These are phyloP conservation scores for Saururus chinensis DNA, from an alignment of 164 flowering plant species.

Conservation along the genomic window DNA sequence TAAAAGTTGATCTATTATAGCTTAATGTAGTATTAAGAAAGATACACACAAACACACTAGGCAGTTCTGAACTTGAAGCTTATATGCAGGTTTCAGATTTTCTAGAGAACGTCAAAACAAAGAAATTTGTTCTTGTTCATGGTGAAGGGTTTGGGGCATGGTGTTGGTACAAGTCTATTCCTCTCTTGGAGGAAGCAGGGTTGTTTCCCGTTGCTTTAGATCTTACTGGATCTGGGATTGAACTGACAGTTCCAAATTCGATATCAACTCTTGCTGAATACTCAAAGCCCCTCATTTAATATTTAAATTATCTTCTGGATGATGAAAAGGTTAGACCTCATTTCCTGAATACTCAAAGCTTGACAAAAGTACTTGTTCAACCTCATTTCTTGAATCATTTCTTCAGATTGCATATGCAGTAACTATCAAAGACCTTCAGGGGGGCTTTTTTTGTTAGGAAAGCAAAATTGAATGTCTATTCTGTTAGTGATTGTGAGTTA, in stretches of 20 bases:
- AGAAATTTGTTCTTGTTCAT: conserved; percentile 70
- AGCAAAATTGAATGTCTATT: too few relatives aligned
- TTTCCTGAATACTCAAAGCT: conserved; percentile 2
- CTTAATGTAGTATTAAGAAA: too few relatives aligned
- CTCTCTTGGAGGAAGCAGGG: conserved; percentile 81
- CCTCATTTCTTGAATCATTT: conserved; percentile 3
- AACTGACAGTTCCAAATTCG: conserved; percentile 43
- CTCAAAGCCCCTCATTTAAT: conserved; percentile 69
- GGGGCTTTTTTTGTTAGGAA: too few relatives aligned
- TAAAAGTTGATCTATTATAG: too few relatives aligned
- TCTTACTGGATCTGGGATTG: conserved; percentile 84
- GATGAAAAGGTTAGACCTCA: conserved; percentile 57
- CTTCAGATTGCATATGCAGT: conserved; percentile 1
- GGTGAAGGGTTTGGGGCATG: conserved; percentile 99
- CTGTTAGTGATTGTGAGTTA: too few relatives aligned
- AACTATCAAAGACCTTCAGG: background rate
- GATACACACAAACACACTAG: too few relatives aligned
- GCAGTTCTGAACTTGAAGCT: background rate
- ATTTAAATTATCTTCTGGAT: conserved; percentile 54
- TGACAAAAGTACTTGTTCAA: background rate
- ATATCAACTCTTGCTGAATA: conserved; percentile 61
- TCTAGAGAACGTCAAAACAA: conserved; percentile 53
- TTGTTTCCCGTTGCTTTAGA: conserved; percentile 61
- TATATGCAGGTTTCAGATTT: conserved; percentile 41
- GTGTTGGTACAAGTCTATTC: conserved; percentile 98